Conservation (phyloP, 495 filamentous ascomycete genomes). For the Viridothelium virens region DNA sequence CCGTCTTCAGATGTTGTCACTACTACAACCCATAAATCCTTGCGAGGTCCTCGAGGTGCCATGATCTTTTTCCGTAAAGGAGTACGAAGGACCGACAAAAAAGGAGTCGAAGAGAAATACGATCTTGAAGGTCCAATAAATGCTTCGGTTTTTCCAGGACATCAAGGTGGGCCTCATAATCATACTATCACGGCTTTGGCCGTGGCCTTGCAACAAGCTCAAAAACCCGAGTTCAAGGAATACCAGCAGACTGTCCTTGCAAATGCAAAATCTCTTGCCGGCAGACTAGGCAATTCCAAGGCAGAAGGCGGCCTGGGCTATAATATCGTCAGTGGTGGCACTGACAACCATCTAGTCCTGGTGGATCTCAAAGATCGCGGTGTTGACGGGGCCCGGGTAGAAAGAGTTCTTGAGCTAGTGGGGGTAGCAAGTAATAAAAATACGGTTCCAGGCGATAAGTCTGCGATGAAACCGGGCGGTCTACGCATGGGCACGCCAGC, state of each 20-base stretch:
- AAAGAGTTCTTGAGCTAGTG: conserved; percentile 93
- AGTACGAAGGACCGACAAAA: conserved; percentile 76
- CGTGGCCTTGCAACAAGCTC: conserved; percentile 92
- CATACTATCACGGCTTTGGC: conserved; percentile 99
- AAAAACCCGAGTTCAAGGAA: conserved; percentile 84
- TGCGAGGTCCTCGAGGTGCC: conserved; percentile 94
- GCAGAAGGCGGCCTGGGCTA: conserved; percentile 55
- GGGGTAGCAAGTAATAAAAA: conserved; percentile 99
- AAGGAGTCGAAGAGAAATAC: conserved; percentile 87
- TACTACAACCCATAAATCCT: conserved; percentile 98
- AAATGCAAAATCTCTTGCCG: conserved; percentile 86
- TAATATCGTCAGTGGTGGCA: conserved; percentile 92
- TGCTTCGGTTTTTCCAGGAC: conserved; percentile 98
- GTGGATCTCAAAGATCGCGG: conserved; percentile 71
- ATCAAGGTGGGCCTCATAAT: conserved; percentile 99
- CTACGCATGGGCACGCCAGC: conserved; percentile 94
- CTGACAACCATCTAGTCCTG: conserved; percentile 98
- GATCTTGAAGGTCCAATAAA: conserved; percentile 96
- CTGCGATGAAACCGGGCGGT: conserved; percentile 87
- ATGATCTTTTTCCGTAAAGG: conserved; percentile 99
- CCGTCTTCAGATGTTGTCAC: conserved; percentile 92
- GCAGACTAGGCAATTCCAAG: conserved; percentile 56
- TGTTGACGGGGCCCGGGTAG: conserved; percentile 90
- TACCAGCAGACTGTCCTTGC: conserved; percentile 90
- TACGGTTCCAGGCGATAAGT: conserved; percentile 95